Evolutionary conservation across 805 yeast genomes (phyloP).

Genomic region (Candida verbasci): DNA sequence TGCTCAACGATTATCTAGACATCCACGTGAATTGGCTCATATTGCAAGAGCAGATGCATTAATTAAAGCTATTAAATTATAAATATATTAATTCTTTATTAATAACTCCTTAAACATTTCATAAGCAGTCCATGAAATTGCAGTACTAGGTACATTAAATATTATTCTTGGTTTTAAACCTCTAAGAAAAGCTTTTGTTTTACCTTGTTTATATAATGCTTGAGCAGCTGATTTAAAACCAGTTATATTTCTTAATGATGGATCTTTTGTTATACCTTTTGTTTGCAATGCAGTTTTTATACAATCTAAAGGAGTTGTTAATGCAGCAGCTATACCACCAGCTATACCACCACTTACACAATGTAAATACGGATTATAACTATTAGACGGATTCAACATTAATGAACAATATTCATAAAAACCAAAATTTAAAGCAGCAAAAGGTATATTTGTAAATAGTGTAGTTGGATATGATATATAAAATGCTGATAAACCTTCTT

Average conservation of each 20-base stretch:
- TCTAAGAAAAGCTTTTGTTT: slow-evolving; percentile 65
- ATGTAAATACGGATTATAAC: slow-evolving; percentile 85
- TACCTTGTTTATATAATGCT: slow-evolving; percentile 59
- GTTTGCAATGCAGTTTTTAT: slow-evolving; percentile 90
- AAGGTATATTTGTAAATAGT: slow-evolving; percentile 84
- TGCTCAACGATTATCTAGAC: slow-evolving; percentile 52
- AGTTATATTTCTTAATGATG: slow-evolving; percentile 48
- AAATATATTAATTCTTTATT: slow-evolving; percentile 18
- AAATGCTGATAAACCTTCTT: slow-evolving; percentile 76
- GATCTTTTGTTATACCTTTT: slow-evolving; percentile 51
- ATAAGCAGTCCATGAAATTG: slow-evolving; percentile 96
- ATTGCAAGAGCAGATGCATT: slow-evolving; percentile 24
- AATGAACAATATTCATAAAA: slow-evolving; percentile 84
- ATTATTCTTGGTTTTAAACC: slow-evolving; percentile 90
- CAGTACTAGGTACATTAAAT: slow-evolving; percentile 92
- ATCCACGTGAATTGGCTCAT: slow-evolving; percentile 27
- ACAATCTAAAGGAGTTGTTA: slow-evolving; percentile 92
- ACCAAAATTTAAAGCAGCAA: slow-evolving; percentile 91
- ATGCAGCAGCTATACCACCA: slow-evolving; percentile 92
- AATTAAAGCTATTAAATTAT: slow-evolving; percentile 19
- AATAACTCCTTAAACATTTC: slow-evolving; percentile 89
- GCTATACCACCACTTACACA: slow-evolving; percentile 91
- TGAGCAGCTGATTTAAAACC: slow-evolving; percentile 70
- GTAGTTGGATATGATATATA: slow-evolving; percentile 94
- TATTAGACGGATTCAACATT: slow-evolving; percentile 68